These are phyloP conservation scores for Gossypium lobatum DNA, from an alignment of 441 rosid genomes.

Conservation along the genomic window DNA sequence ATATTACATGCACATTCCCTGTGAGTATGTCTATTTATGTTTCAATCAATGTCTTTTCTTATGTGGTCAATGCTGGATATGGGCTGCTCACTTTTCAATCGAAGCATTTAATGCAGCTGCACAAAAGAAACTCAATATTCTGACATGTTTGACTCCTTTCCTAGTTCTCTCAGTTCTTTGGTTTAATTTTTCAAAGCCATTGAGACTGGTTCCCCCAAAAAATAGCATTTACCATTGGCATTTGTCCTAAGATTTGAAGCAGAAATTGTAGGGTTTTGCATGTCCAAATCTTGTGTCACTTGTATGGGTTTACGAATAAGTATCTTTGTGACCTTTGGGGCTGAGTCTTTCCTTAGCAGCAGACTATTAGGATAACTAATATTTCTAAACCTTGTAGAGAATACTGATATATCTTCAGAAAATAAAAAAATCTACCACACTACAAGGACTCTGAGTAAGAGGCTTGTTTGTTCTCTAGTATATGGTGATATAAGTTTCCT, in stretches of 20 bases:
- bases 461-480: neutral
- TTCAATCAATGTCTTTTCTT: conserved; percentile 4
- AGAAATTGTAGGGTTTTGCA: neutral
- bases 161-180: neutral
- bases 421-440: neutral
- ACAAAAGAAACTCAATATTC: neutral
- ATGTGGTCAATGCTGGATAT: conserved; percentile 6
- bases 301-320: neutral
- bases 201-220: neutral
- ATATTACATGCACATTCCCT: conserved; percentile 82
- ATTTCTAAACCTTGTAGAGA: neutral
- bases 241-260: neutral
- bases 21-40: conserved; percentile 37
- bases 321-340: neutral
- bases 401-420: neutral
- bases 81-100: neutral
- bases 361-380: neutral
- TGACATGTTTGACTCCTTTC: neutral
- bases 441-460: neutral
- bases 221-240: neutral
- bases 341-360: neutral
- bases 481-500: neutral
- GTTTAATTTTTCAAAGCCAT: neutral
- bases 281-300: neutral
- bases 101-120: conserved; percentile 5